Percentiles rank a stretch among this genome's conserved stretches.
Evolutionary conservation across 768 basidiomycete genomes (phyloP).

Genomic region (Panaeolus cyanescens): DNA sequence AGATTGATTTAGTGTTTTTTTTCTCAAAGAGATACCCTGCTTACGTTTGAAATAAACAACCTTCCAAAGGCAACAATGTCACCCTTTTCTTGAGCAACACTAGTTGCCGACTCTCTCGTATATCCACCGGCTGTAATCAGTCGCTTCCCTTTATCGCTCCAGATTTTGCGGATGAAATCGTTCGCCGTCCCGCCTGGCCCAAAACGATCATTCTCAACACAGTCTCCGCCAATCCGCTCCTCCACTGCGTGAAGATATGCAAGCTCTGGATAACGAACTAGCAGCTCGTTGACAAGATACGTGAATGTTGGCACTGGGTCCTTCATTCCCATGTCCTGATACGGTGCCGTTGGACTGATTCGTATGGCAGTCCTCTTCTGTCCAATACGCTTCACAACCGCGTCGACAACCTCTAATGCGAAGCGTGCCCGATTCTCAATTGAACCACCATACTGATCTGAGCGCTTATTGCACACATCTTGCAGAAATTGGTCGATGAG

Average conservation of each 20-base stretch:
- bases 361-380: neutral
- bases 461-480: conserved; percentile 53
- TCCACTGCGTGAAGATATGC: neutral
- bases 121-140: neutral
- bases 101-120: neutral
- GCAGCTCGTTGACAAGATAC: neutral
- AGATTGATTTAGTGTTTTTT: neutral
- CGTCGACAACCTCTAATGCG: conserved; percentile 46
- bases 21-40: neutral
- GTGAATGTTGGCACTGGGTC: neutral
- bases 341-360: neutral
- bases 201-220: neutral
- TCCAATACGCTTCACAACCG: neutral
- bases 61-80: neutral
- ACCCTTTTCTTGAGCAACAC: neutral
- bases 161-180: neutral
- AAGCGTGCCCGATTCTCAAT: conserved; percentile 63
- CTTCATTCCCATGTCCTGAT: neutral
- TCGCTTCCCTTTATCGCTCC: neutral
- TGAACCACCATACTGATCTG: conserved; percentile 70
- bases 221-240: neutral
- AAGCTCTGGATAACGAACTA: neutral
- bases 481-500: conserved; percentile 66
- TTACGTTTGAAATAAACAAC: neutral
- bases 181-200: neutral